Evolutionary conservation across 805 yeast genomes (phyloP), one percentile per base, ranked within the genome.

Genomic region (Debaryomyces tyrocola): DNA sequence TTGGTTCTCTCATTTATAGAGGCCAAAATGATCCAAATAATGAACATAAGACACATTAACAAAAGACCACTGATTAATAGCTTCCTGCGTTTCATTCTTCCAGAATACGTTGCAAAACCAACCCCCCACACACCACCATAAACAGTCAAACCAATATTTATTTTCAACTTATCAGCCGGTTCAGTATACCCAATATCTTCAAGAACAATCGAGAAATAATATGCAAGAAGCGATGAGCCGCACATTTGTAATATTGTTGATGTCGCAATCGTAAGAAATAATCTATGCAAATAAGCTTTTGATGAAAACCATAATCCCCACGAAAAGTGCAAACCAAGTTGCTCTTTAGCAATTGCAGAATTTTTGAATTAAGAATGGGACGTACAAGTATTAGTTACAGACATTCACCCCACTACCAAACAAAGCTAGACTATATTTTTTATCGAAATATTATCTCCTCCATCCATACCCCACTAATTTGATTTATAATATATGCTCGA

Each of bases 81-180:
- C 1, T 61, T 53, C 50, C 67, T 59, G 49, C 70, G 53, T 37
- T 59, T 64, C 45, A 65, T 57, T 12, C 37, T 41, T 34, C 48
- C 53, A 27, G 49, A 51, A 11, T 50, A 45, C 3, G 52, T 42
- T n/a, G 67, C 60, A 46, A 55, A 53, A 6, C 45, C 41, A 37
- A 50, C 37, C 8, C 69, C 56, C 41, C 65, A 52, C 18, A 62
- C 62, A 50, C 72, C 70, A 65, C 77, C 76, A 60, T 67, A 78
- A 48, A 74, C 61, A 70, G 69, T 73, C 50, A 78, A 67, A 49
- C 75, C 73, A 45, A 78, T 81, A 56, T 79, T 79, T 57, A 78
- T 70, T 41, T 73, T 59, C 45, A 78, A 68, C 59, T 79, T 79
- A 45, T 64, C 59, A 43, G 61, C 60, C n/a, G 70, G 62, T 11